phyloP scores from a whole-genome alignment of 768 basidiomycete species.

The Mycena latifolia region DNA sequence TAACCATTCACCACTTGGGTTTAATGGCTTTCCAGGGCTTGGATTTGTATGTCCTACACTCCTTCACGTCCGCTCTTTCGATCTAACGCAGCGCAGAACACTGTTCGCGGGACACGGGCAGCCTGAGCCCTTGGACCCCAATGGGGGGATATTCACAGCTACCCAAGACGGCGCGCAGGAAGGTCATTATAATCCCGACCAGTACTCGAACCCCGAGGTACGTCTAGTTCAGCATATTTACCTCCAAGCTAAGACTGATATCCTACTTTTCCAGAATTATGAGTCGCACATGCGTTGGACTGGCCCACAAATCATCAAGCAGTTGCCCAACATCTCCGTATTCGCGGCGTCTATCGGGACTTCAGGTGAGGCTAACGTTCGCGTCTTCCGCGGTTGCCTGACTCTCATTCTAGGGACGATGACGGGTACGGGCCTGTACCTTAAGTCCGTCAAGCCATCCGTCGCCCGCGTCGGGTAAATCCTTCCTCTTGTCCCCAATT shows the following conservation, averaged over 20 bases:
- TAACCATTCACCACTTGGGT: not conserved
- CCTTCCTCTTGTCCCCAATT: not conserved
- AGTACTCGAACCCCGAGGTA: constrained; percentile 39
- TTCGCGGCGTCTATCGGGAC: constrained; percentile 42
- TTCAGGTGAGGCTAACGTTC: constrained; percentile 25
- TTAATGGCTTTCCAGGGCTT: constrained; percentile 21
- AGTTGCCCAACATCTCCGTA: constrained; percentile 39
- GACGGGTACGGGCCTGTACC: constrained; percentile 40
- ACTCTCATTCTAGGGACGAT: constrained; percentile 36
- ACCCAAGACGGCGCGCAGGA: constrained; percentile 31
- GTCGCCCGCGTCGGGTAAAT: constrained; percentile 37
- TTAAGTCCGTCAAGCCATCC: constrained; percentile 38
- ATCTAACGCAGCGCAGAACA: constrained; percentile 28
- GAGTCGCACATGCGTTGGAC: constrained; percentile 43
- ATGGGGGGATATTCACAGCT: constrained; percentile 40
- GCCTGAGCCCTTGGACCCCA: constrained; percentile 38
- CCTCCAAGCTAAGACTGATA: not conserved
- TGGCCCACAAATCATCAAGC: constrained; percentile 41
- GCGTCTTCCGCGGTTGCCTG: not conserved
- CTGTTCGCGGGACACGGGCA: constrained; percentile 40
- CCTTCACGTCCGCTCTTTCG: not conserved
- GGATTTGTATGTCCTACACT: constrained; percentile 4
- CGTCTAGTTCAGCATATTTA: not conserved
- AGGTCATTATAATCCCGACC: constrained; percentile 38
- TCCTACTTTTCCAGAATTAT: constrained; percentile 34